These are phyloP conservation scores for Coelastrella sp. DNA, from an alignment of 139 green algal species.

Conservation along the genomic window DNA sequence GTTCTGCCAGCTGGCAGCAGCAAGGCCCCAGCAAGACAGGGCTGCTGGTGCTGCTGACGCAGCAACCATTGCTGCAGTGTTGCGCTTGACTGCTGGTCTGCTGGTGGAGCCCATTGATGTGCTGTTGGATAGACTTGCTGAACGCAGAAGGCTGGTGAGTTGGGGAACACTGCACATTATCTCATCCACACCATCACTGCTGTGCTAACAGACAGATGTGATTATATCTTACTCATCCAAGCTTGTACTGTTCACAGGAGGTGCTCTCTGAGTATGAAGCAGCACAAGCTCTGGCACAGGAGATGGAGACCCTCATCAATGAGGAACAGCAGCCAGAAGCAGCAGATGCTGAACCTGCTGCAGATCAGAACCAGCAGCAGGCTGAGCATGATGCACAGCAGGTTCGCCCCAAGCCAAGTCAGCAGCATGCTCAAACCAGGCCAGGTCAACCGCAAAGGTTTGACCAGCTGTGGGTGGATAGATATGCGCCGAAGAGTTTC, in stretches of 20 bases:
- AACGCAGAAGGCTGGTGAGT: slow-evolving; percentile 28
- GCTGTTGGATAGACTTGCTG: slow-evolving; percentile 18
- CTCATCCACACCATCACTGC: too few relatives aligned
- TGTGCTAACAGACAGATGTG: too few relatives aligned
- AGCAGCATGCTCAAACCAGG: slow-evolving; percentile 26
- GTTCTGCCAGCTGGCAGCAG: slow-evolving; percentile 28
- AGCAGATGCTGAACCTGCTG: not conserved
- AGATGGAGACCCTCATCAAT: not conserved
- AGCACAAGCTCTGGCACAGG: slow-evolving; percentile 15
- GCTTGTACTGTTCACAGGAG: slow-evolving; percentile 4
- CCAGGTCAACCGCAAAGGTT: not conserved
- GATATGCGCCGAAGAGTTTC: slow-evolving; percentile 88
- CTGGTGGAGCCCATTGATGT: slow-evolving; percentile 25
- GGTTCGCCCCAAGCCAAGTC: too few relatives aligned
- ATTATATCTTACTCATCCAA: too few relatives aligned
- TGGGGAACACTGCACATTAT: too few relatives aligned
- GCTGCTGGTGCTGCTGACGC: slow-evolving; percentile 11
- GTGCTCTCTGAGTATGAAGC: slow-evolving; percentile 29
- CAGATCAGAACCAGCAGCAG: slow-evolving; percentile 28
- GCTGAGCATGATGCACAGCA: too few relatives aligned
- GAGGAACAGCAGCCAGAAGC: not conserved
- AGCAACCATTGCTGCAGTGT: not conserved
- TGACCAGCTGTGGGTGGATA: slow-evolving; percentile 90
- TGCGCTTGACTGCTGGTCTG: not conserved
- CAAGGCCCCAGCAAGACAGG: not conserved